Base-by-base conservation (phyloP, 768 basidiomycete genomes). In the Guyanaporus albipodus region DNA sequence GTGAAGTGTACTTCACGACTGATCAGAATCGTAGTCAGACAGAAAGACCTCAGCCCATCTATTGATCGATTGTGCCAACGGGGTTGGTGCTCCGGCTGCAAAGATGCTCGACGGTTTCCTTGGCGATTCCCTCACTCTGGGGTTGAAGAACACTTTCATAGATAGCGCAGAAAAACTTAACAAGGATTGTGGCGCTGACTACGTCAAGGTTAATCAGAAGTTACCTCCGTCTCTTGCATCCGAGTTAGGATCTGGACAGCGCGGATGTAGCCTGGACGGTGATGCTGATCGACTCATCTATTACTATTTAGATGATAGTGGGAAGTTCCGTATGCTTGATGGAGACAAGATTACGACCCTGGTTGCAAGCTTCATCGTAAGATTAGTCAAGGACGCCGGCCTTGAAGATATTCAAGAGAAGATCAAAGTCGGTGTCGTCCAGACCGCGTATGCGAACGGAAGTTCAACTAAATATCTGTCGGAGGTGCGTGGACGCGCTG, bases 401-500 rank as follows among this genome's bases (percentile, higher is more conserved):
- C 71, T 98, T 33, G 87, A 90, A 19, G 73, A 76, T 19, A 26
- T n/a, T 21, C 47, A 38, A 49, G 49, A 61, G 40, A 70, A 79
- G 38, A 69, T 97, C 53, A 81, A 86, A 63, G 87, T 97, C 22
- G 96, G 96, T 26, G 88, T 97, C 17, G 93, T 99, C 10, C 96
- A 99, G 66, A 99, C 96, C 1, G 96, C 96, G 4, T 99, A 99
- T 66, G 96, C 96, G 26, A 99, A 99, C 55, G 96, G 96, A 7
- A 91, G 82, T 47, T 97, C 95, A 0, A 99, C 96, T 11, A 90
- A 86, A 64, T 98, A 95, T 64, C 74, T 98, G 35, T 72, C 82
- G 14, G 82, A 85, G 67, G 91, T 92, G 49, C 52, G 80, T 62
- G 22, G 43, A 19, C 42, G 22, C 4, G 21, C 6, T 27, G 4